These are phyloP conservation scores for Lipomyces kockii DNA, from an alignment of 805 yeast species.

Conservation along the genomic window DNA sequence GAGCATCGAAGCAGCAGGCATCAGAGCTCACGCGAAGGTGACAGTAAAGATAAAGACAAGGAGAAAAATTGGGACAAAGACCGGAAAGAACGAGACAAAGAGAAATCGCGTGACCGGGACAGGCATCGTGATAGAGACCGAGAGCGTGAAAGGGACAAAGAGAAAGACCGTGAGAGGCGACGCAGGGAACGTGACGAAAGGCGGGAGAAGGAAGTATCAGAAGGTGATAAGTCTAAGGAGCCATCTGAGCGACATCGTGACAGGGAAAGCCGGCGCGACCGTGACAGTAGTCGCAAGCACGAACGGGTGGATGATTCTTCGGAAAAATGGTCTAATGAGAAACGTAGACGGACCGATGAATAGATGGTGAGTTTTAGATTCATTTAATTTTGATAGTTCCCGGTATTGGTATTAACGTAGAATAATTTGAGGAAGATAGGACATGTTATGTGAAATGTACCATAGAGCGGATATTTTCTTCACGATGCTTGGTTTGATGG, in stretches of 20 bases:
- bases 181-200: slow-evolving; percentile 16
- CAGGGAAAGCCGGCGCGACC: background rate
- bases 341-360: slow-evolving; percentile 2
- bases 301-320: slow-evolving; percentile 19
- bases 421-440: background rate
- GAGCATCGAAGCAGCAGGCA: slow-evolving; percentile 4
- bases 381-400: background rate
- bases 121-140: slow-evolving; percentile 7
- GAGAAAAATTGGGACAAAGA: slow-evolving; percentile 4
- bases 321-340: background rate
- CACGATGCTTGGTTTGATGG: too few species aligned
- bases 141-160: slow-evolving; percentile 8
- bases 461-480: background rate
- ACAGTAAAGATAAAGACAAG: slow-evolving; percentile 30
- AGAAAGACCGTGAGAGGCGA: slow-evolving; percentile 3
- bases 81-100: slow-evolving; percentile 15
- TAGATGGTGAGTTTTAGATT: background rate
- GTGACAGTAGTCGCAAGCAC: slow-evolving; percentile 11
- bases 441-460: background rate
- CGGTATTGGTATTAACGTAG: background rate
- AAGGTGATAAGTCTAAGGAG: background rate
- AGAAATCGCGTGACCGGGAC: background rate
- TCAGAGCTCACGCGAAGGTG: slow-evolving; percentile 12
- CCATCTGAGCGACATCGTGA: slow-evolving; percentile 6
- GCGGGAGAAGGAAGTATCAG: slow-evolving; percentile 7